Conservation (phyloP, 106 monocot genomes). For the Amphibolis antarctica region DNA sequence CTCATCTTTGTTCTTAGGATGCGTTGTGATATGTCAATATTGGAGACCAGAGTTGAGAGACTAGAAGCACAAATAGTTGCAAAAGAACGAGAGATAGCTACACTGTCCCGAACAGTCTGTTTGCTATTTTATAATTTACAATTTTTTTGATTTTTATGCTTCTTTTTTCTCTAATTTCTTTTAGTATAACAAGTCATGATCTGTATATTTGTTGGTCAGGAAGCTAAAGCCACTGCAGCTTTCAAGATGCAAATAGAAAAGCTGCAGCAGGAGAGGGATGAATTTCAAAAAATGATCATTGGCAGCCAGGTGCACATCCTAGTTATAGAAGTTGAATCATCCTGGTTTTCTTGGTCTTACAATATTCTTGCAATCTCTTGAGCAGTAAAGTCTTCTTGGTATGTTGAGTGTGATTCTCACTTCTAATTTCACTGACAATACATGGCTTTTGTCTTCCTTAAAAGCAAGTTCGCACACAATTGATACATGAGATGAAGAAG, state of each 20-base stretch:
- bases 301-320: slow-evolving; percentile 74
- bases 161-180: background rate
- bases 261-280: slow-evolving; percentile 92
- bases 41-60: slow-evolving; percentile 95
- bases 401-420: background rate
- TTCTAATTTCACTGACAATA: background rate
- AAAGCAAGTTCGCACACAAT: slow-evolving; percentile 97
- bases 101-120: slow-evolving; percentile 66
- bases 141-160: slow-evolving; percentile 1
- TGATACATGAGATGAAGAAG: slow-evolving; percentile 99
- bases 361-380: background rate
- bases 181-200: background rate
- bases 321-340: background rate
- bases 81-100: slow-evolving; percentile 94
- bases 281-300: slow-evolving; percentile 97
- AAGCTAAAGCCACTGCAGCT: slow-evolving; percentile 69
- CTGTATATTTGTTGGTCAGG: slow-evolving; percentile 26
- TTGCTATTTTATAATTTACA: slow-evolving; percentile 6
- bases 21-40: slow-evolving; percentile 77
- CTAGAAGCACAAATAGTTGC: slow-evolving; percentile 78
- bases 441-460: slow-evolving; percentile 3
- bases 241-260: slow-evolving; percentile 93
- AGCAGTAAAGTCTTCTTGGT: background rate
- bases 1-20: slow-evolving; percentile 23
- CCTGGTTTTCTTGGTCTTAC: too few species aligned